Conservation (phyloP, 306 rosid genomes). For the Calophaca sinica region DNA sequence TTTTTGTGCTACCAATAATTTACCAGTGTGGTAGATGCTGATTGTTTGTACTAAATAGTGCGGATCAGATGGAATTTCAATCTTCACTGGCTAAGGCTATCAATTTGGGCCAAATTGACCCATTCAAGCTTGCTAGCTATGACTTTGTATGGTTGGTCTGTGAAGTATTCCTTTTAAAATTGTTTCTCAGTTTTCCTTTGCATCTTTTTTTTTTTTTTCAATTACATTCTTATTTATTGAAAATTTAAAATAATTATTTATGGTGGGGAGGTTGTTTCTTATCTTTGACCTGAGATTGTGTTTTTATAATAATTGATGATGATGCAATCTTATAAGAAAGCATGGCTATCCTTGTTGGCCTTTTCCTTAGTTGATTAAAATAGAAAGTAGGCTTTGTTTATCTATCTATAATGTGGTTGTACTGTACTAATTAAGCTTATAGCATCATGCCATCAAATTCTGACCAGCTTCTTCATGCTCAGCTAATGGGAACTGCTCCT, state of each 20-base stretch:
- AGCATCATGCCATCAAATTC: conserved; percentile 29
- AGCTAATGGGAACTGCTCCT: conserved; percentile 57
- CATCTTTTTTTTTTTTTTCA: conserved; percentile 48
- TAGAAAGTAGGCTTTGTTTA: neutral
- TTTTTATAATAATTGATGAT: neutral
- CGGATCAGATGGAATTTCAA: no score
- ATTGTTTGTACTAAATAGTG: neutral
- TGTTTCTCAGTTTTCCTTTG: conserved; percentile 22
- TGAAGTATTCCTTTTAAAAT: conserved; percentile 20
- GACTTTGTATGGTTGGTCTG: conserved; percentile 35
- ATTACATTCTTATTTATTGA: neutral
- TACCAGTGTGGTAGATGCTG: conserved; percentile 29
- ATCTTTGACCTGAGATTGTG: conserved; percentile 6
- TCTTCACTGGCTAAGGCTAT: no score
- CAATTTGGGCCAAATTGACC: no score
- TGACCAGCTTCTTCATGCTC: conserved; percentile 55
- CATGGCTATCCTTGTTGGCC: conserved; percentile 24
- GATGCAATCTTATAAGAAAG: conserved; percentile 20
- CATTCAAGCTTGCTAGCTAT: no score
- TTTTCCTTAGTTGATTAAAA: conserved; percentile 7
- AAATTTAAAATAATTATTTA: neutral
- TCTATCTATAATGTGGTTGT: neutral
- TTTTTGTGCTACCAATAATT: neutral
- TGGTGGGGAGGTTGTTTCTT: conserved; percentile 34
- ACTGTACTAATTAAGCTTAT: neutral